Base-by-base conservation (phyloP, 805 yeast species). In the Teunomyces panamensis region DNA sequence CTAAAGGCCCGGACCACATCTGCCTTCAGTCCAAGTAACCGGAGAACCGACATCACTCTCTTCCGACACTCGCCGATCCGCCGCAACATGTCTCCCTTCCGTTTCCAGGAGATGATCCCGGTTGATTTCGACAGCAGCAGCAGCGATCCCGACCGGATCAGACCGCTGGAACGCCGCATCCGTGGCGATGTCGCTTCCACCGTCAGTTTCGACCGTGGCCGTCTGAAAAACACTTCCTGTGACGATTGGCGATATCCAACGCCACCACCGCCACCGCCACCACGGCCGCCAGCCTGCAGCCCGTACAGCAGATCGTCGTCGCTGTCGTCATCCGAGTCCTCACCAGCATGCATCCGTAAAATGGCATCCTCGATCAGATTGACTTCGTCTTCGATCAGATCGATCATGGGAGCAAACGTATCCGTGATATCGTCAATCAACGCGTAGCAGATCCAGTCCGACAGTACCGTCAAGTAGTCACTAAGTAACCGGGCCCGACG, bases 381-480 rank as follows among this genome's bases (percentile, higher is more conserved):
- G 17, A 94, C 98, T 58, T 94, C 99, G 49, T 84, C 89, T 62
- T 94, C 98, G 45, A 94, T 91, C 42, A 92, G 81, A 49, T 89
- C 95, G 52, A 94, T 91, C 85, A 94, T 82, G 2, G 99, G 99
- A 0, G 96, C 98, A 73, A 89, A 94, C 0, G 96, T 96, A 73
- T 94, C 99, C 0, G 97, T 92, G 53, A 94, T 89, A 64, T 94
- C 98, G 71, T 94, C 99, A 56, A 94, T 89, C 53, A 94, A 70
- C 0, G 98, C 98, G 68, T 94, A 94, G 1, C 97, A 92, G 41
- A 94, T 85, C 99, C 99, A 94, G 65, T 94, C 98, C 0, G 97
- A 83, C 2, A 92, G 81, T 4, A 94, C 96, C 2, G 88, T 89
- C 51, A 94, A 72, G 60, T 91, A 92, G 63, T 94, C 99, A 51